These are phyloP conservation scores for Tricladium varicosporioides DNA, from an alignment of 2,329 filamentous ascomycete species.

Conservation along the genomic window DNA sequence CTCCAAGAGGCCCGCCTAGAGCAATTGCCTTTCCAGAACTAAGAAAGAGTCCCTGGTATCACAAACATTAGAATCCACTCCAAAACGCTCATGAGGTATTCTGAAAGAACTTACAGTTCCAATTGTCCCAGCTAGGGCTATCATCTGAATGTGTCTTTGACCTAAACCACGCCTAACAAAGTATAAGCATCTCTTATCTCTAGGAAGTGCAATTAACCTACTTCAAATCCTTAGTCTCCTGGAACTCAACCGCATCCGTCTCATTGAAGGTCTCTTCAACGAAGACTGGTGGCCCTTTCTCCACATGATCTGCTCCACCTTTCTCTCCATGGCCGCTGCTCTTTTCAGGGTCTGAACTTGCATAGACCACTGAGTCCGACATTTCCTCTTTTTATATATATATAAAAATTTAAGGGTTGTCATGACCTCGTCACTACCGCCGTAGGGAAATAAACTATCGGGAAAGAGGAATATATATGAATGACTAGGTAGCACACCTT, in stretches of 20 bases:
- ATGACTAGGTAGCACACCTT: too few species aligned
- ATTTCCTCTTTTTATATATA: not conserved
- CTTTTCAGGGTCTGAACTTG: not conserved
- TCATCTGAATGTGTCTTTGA: slow-evolving; percentile 44
- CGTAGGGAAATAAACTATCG: too few species aligned
- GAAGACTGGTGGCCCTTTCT: not conserved
- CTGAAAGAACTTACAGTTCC: slow-evolving; percentile 37
- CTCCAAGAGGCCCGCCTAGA: slow-evolving; percentile 49
- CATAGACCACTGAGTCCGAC: not conserved
- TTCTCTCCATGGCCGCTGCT: not conserved
- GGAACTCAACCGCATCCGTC: not conserved
- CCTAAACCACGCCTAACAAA: slow-evolving; percentile 41
- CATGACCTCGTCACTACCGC: too few species aligned
- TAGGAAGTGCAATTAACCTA: not conserved
- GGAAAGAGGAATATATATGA: too few species aligned
- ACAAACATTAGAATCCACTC: not conserved
- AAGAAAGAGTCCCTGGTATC: slow-evolving; percentile 21
- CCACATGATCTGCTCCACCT: not conserved
- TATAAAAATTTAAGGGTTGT: too few species aligned
- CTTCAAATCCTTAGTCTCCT: not conserved
- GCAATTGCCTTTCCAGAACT: slow-evolving; percentile 49
- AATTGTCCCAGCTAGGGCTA: slow-evolving; percentile 44
- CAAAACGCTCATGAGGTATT: not conserved
- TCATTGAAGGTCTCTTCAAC: not conserved
- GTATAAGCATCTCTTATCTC: not conserved